Base-by-base conservation (phyloP, 2,329 filamentous ascomycete genomes). In the Hypoxylon rubiginosum region DNA sequence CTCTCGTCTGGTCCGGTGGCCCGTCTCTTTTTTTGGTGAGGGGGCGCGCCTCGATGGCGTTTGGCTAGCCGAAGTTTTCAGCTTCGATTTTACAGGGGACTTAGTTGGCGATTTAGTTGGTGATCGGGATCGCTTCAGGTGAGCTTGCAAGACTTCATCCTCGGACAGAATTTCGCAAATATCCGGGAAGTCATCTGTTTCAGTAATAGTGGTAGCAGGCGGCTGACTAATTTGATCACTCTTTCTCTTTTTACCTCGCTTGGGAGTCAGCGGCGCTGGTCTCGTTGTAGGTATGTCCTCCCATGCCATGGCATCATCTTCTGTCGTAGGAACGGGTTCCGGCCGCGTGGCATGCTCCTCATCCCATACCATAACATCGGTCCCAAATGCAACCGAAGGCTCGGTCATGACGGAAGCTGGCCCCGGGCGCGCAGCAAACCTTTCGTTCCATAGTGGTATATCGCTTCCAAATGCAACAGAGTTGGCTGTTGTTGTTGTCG, bases 241-340 rank as follows among this genome's bases (percentile, higher is more conserved):
- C 72, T 87, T 88, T 66, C 85, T 77, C 74, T 88, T 88, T 74
- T 82, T 85, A 17, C 78, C 78, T 49, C 80, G 79, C 48, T 76
- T 82, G 11, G 68, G 62, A 1, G 78, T 67, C 9, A 74, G 54
- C 4, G 80, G 80, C 28, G 80, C 78, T 0, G 81, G 75, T 51
- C 81, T 79, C 19, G 74, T 71, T 19, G 79, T 79, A 68, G 76
- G 78, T 17, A 81, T 80, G 50, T 83, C 82, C 2, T 78, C 78
- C 83, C 83, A 85, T 15, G 83, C 49, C 57, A 75, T 80, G 1
- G 75, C 67, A 30, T 73, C 73, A 26, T 68, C 72, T 28, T 74
- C 70, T 17, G 75, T 80, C 5, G 67, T 64, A 0, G 78, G 60
- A 7, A 75, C 34, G 1, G 80, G 80, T n/a, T 80, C 79, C 0